Base-by-base conservation (phyloP, 164 flowering plant genomes). In the Aristolochia californica region DNA sequence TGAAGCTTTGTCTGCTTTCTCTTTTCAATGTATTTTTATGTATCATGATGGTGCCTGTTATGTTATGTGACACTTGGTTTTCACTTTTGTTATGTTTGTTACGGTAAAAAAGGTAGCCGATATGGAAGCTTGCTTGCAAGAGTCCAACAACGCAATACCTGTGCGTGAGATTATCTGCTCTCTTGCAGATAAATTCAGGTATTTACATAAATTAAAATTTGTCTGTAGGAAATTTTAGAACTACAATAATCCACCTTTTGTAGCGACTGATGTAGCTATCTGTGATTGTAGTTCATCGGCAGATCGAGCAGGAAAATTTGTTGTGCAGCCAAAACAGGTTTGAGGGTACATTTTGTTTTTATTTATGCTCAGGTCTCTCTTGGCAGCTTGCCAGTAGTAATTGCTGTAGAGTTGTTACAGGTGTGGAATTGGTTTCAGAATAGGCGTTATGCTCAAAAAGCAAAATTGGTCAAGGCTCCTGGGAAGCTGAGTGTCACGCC, bases 351-450 rank as follows among this genome's bases (percentile, higher is more conserved):
- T 45, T 17, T 15, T 55, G 17, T 55, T 55, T 30, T 17, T 18
- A 26, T 14, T 28, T 18, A 18, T 30, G 1, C 2, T 13, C n/a
- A 28, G 14, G 10, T 55, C 38, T 1, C 40, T 55, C 43, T 55
- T 43, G 14, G 40, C 45, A 25, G 23, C n/a, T 27, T 43, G 9
- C 30, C 5, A 48, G 5, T 26, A 49, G 11, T 16, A 59, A 24
- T 70, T 26, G 66, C 47, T 61, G 51, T 10, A 12, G 44, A 21
- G 45, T 60, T 55, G 14, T 58, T 74, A 20, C 69, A 91, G 96
- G 80, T 89, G 44, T 94, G 88, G 96, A 94, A 88, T 64, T 94
- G 99, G 99, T 94, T 94, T 67, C 97, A 90, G 53, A 94, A 94
- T 65, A 85, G 85, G 73, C 80, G 99, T 52, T 84, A 88, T 77